These are phyloP conservation scores for Ustilago lituana DNA, from an alignment of 1,284 basidiomycete genomes.

Conservation along the genomic window DNA sequence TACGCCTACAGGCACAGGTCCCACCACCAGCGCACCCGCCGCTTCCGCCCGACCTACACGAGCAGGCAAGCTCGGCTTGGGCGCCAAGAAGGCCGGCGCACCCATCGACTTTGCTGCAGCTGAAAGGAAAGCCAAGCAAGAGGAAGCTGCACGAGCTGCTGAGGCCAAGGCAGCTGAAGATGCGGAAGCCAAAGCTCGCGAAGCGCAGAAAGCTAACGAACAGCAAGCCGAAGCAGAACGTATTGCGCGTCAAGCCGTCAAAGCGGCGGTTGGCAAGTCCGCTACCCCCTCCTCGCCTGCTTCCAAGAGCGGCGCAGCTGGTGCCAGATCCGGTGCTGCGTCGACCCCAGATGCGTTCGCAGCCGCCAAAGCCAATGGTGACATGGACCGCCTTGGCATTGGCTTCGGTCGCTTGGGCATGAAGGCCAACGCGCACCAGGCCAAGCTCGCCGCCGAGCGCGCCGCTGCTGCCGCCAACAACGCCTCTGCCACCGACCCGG, in stretches of 20 bases:
- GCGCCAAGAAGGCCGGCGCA: conserved; percentile 58
- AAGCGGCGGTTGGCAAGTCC: conserved; percentile 42
- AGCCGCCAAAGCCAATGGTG: conserved; percentile 69
- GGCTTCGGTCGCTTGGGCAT: conserved; percentile 82
- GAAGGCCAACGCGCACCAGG: conserved; percentile 50
- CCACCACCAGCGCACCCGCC: conserved; percentile 24
- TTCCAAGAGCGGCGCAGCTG: conserved; percentile 14
- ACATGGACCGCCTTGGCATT: conserved; percentile 77
- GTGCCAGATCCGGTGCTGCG: conserved; percentile 26
- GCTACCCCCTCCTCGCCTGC: conserved; percentile 15
- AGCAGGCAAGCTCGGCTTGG: conserved; percentile 60
- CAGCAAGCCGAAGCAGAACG: conserved; percentile 50
- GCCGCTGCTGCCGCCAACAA: conserved; percentile 48
- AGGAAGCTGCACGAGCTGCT: conserved; percentile 49
- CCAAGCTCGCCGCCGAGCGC: conserved; percentile 48
- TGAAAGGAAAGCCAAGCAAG: conserved; percentile 60
- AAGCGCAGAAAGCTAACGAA: conserved; percentile 39
- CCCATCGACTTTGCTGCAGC: conserved; percentile 64
- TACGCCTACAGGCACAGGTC: conserved; percentile 41
- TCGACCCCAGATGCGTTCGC: conserved; percentile 35
- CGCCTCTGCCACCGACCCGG: conserved; percentile 22
- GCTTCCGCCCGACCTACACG: conserved; percentile 41
- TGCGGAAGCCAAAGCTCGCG: conserved; percentile 48
- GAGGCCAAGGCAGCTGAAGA: conserved; percentile 47
- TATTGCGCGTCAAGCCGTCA: conserved; percentile 55